These are phyloP conservation scores for Solanum tarijense DNA, from an alignment of 257 asterid genomes.

Conservation along the genomic window DNA sequence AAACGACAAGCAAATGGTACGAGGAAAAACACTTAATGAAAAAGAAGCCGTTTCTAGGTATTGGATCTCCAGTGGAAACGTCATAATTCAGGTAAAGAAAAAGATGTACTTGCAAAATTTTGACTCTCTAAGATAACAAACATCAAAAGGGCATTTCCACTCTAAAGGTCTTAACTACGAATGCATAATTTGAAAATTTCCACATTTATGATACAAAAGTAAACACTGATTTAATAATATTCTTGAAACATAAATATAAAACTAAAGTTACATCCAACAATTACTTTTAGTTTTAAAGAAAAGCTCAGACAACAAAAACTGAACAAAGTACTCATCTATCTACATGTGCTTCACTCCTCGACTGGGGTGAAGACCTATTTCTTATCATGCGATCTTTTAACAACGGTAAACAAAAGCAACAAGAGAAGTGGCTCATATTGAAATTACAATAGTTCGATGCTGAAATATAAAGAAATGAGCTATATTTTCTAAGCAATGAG, in stretches of 20 bases:
- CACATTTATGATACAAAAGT: background rate
- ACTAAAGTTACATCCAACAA: background rate
- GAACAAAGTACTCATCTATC: background rate
- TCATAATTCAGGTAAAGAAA: background rate
- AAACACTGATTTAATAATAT: background rate
- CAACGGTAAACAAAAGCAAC: background rate
- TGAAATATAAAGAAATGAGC: background rate
- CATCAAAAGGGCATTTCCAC: background rate
- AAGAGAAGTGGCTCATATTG: background rate
- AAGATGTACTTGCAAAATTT: background rate
- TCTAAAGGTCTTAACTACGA: background rate
- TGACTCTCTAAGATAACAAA: background rate
- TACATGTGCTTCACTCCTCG: background rate
- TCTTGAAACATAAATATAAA: background rate
- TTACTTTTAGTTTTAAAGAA: background rate
- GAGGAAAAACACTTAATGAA: background rate
- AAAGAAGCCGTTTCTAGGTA: background rate
- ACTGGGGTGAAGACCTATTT: background rate
- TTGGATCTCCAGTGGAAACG: background rate
- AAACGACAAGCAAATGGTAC: background rate
- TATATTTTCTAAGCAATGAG: background rate
- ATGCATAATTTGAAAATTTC: background rate
- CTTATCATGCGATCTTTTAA: background rate
- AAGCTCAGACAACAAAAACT: background rate
- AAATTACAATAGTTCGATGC: background rate